phyloP scores from a whole-genome alignment of 2,329 filamentous ascomycete species.

The Neoscytalidium dimidiatum region DNA sequence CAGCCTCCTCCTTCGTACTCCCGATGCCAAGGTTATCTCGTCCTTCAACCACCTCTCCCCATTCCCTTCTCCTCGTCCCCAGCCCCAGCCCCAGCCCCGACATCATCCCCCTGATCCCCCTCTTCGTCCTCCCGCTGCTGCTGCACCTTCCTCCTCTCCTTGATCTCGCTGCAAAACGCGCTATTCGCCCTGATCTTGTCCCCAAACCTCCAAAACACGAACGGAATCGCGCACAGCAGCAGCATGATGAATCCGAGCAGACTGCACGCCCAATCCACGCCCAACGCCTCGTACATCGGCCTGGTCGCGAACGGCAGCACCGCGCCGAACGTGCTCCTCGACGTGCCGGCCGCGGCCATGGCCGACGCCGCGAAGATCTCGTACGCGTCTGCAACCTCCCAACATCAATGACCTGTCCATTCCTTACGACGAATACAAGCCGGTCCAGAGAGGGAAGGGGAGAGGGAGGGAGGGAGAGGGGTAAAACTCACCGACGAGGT shows the following conservation, averaged over 20 bases:
- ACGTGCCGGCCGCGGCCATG: conserved; percentile 80
- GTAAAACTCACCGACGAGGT: conserved; percentile 44
- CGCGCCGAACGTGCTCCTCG: conserved; percentile 76
- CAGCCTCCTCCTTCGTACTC: too few relatives aligned
- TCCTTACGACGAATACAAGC: neutral
- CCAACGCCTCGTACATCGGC: conserved; percentile 67
- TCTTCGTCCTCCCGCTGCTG: conserved; percentile 26
- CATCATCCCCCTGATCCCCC: neutral
- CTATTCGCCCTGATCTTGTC: conserved; percentile 57
- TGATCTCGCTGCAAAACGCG: conserved; percentile 63
- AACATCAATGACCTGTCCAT: neutral
- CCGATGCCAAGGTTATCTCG: neutral
- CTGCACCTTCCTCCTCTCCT: conserved; percentile 40
- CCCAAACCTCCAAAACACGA: conserved; percentile 59
- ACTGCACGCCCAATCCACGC: conserved; percentile 66
- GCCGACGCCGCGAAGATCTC: conserved; percentile 74
- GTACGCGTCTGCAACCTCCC: conserved; percentile 58
- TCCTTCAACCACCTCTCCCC: neutral
- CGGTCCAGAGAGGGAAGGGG: too few relatives aligned
- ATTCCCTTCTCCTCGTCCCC: neutral
- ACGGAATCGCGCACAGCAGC: conserved; percentile 57
- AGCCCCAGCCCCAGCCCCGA: neutral
- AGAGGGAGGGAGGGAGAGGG: neutral
- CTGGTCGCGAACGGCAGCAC: conserved; percentile 49
- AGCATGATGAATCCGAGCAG: conserved; percentile 53